Evolutionary conservation across 768 basidiomycete genomes (phyloP).

Genomic region (Basidioascus undulatus): DNA sequence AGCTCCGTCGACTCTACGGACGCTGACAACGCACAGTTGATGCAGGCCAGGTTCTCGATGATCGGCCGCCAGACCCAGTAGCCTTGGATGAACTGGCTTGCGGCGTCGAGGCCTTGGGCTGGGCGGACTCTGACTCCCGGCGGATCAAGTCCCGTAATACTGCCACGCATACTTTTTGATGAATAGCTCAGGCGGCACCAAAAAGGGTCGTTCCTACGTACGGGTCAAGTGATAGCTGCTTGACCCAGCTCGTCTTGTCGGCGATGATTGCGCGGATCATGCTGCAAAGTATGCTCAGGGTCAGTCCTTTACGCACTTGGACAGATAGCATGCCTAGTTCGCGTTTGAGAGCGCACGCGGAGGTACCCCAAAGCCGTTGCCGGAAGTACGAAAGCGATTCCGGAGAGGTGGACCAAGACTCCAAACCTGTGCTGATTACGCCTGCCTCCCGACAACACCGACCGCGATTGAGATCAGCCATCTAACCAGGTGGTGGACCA

Average conservation of each 20-base stretch:
- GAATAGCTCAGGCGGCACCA: too few species aligned
- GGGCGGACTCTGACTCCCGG: constrained; percentile 64
- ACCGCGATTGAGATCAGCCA: neutral
- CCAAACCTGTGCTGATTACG: too few species aligned
- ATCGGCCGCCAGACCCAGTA: constrained; percentile 62
- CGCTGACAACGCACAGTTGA: neutral
- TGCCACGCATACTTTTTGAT: too few species aligned
- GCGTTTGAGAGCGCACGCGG: constrained; percentile 34
- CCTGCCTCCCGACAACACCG: too few species aligned
- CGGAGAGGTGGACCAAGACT: constrained; percentile 77
- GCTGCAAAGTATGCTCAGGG: constrained; percentile 21
- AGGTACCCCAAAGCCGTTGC: constrained; percentile 36
- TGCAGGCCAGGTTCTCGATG: neutral
- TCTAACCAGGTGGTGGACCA: neutral
- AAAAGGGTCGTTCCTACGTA: too few species aligned
- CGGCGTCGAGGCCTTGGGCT: constrained; percentile 28
- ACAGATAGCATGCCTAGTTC: neutral
- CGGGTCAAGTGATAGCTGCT: constrained; percentile 72
- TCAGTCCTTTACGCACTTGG: constrained; percentile 12
- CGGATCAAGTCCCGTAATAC: constrained; percentile 84
- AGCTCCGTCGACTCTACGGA: too few species aligned
- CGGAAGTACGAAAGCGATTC: constrained; percentile 75
- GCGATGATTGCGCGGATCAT: constrained; percentile 67
- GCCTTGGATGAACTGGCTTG: constrained; percentile 32
- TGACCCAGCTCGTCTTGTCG: constrained; percentile 70